Conservation (phyloP, 1,139 yeast species). For the Geotrichum histeridarum region DNA sequence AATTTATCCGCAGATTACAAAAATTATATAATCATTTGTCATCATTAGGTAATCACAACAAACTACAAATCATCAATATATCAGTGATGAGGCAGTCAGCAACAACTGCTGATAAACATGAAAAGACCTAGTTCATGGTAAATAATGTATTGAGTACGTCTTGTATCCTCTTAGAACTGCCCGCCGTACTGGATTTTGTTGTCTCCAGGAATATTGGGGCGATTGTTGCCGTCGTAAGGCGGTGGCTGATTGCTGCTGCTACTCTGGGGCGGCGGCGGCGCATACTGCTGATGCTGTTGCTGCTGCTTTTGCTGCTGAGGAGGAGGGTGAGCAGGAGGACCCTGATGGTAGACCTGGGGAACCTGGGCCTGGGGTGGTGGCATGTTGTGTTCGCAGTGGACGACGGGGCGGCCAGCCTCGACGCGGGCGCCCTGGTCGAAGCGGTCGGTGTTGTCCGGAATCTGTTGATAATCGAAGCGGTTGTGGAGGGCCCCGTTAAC, state of each 20-base stretch:
- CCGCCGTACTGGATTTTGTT: slow-evolving; percentile 28
- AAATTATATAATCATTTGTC: no score
- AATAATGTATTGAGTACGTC: background rate
- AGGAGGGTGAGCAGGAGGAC: background rate
- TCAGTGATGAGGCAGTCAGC: no score
- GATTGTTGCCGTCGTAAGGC: slow-evolving; percentile 10
- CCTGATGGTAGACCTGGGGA: background rate
- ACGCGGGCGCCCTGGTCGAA: slow-evolving; percentile 4
- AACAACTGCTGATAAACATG: no score
- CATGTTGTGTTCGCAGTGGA: background rate
- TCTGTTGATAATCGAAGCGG: slow-evolving; percentile 9
- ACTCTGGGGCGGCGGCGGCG: background rate
- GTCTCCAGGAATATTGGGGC: slow-evolving; percentile 23
- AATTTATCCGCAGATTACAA: no score
- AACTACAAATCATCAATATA: no score
- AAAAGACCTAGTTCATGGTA: no score
- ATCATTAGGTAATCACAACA: no score
- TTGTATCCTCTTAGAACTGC: slow-evolving; percentile 5
- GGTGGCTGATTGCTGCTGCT: slow-evolving; percentile 23
- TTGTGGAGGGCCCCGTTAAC: background rate
- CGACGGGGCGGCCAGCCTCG: background rate
- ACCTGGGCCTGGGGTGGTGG: slow-evolving; percentile 2
- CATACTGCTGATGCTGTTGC: background rate
- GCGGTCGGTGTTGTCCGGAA: slow-evolving; percentile 4
- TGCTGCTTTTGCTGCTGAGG: slow-evolving; percentile 5